Conservation (phyloP, 768 basidiomycete genomes). For the Cystobasidium onofrii region DNA sequence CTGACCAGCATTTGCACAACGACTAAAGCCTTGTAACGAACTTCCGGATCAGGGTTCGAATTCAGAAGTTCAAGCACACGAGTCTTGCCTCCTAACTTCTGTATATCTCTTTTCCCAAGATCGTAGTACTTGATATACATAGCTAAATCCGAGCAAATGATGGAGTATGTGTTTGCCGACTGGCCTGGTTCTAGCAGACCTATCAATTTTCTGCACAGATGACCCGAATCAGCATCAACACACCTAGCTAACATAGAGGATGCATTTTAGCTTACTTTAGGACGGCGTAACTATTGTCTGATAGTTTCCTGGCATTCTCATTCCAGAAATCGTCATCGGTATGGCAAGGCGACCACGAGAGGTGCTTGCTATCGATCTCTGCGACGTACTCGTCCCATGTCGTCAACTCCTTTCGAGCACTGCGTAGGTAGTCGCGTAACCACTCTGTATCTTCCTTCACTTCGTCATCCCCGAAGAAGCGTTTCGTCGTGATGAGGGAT, state of each 20-base stretch:
- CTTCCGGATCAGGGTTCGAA: constrained; percentile 66
- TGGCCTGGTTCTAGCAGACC: constrained; percentile 60
- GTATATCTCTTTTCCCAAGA: constrained; percentile 47
- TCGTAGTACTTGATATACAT: constrained; percentile 90
- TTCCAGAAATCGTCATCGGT: constrained; percentile 97
- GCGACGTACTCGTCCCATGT: constrained; percentile 95
- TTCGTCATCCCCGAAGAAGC: constrained; percentile 74
- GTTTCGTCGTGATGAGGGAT: constrained; percentile 67
- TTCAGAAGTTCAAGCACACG: constrained; percentile 62
- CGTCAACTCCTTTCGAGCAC: constrained; percentile 82
- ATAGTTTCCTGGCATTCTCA: constrained; percentile 78
- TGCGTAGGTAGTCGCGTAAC: constrained; percentile 73
- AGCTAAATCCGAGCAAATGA: constrained; percentile 85
- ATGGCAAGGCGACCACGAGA: constrained; percentile 93
- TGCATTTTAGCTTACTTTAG: constrained; percentile 56
- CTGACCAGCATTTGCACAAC: constrained; percentile 86
- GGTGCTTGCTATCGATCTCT: constrained; percentile 76
- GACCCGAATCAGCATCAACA: neutral
- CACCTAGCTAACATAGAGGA: neutral
- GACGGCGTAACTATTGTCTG: constrained; percentile 73
- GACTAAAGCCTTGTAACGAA: constrained; percentile 82
- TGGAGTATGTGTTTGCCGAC: constrained; percentile 73
- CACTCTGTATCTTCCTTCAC: constrained; percentile 83
- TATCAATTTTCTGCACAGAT: constrained; percentile 58
- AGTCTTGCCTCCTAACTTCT: constrained; percentile 73